Evolutionary conservation across 495 filamentous ascomycete genomes (phyloP), one percentile per base, ranked within the genome.

Genomic region (Penicillium soppii): DNA sequence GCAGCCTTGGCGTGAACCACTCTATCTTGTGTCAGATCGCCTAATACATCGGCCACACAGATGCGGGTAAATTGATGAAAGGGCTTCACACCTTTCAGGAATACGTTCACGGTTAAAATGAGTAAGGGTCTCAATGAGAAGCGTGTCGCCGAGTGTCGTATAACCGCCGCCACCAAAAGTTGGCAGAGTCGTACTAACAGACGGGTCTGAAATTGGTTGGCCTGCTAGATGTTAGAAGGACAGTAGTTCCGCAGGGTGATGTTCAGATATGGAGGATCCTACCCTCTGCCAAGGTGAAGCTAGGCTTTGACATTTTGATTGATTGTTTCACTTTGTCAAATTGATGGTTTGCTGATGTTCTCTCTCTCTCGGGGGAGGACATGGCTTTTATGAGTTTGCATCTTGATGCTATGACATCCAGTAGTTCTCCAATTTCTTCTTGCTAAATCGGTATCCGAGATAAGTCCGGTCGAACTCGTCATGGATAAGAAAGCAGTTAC

Each of bases 1-100:
- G 82, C 81, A 20, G 86, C 86, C 54, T 86, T 84, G n/a, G 86
- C 86, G 45, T 90, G 86, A 15, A 89, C 86, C 46, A 87, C 83
- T 51, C 81, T 66, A 21, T 27, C 10, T 5, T 3, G 7, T 16
- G 41, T 37, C 7, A 53, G 29, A 7, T 35, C n/a, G 27, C 8
- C 27, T 9, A 15, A 15, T 26, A 36, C 4, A 30, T 32, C 8
- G 13, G 29, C 29, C 19, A 17, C 2, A 5, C 12, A 9, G 1
- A 10, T 12, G 12, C 19, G 21, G 27, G 4, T 33, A 1, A 12
- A 33, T 16, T 23, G 27, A 5, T 19, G 2, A 13, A 20, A 17
- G n/a, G 15, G 12, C 10, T 13, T 19, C 21, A 20, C 17, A 62
- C 53, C 65, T 70, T 64, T 84, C 81, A 7, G 81, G 78, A 12